Evolutionary conservation across 2,329 filamentous ascomycete species (phyloP), one percentile per base, ranked within the genome.

Genomic region (Microascus cirrosus): DNA sequence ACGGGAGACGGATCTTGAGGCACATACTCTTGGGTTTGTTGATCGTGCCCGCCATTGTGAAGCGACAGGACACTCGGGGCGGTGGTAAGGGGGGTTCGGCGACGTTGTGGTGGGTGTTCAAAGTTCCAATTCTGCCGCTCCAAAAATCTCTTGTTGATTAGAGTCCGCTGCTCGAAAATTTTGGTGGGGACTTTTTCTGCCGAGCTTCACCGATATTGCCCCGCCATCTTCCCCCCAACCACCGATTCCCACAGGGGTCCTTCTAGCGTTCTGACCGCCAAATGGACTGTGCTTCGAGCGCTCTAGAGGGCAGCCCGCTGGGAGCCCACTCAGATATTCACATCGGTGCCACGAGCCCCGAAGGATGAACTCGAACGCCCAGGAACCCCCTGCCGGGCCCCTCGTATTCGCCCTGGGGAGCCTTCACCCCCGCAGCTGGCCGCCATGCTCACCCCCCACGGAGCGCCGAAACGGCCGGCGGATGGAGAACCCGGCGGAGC

Each of bases 21-120:
- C 28, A 69, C 77, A 63, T 63, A 80, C 78, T 81, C 67, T 75
- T 78, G 28, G 78, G 78, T 60, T 81, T 81, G 63, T 74, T 81
- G 56, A 81, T 75, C 66, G 77, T 73, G 60, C 78, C 77, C 58
- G 77, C 78, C 78, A 81, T 81, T 61, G 61, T 69, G 24, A 42
- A 28, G 55, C n/a, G 45, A 24, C n/a, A 10, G n/a, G 20, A 22
- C 45, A 48, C 39, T 50, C 13, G 28, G 39, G n/a, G 12, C 13
- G 15, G 13, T 50, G n/a, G 45, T 7, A 22, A 22, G 22, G 45
- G 1, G 22, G 11, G 45, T 4, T 22, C 12, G 20, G n/a, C 11
- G n/a, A 50, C 4, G 45, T 50, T 50, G 39, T 32, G 42, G 45
- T 32, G 32, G 45, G 34, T 48, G 55, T 18, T 48, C 39, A 50